Percentiles rank a stretch among this genome's conserved stretches.
These are phyloP conservation scores for Flaveria trinervia DNA, from an alignment of 129 eudicot species.

Conservation along the genomic window DNA sequence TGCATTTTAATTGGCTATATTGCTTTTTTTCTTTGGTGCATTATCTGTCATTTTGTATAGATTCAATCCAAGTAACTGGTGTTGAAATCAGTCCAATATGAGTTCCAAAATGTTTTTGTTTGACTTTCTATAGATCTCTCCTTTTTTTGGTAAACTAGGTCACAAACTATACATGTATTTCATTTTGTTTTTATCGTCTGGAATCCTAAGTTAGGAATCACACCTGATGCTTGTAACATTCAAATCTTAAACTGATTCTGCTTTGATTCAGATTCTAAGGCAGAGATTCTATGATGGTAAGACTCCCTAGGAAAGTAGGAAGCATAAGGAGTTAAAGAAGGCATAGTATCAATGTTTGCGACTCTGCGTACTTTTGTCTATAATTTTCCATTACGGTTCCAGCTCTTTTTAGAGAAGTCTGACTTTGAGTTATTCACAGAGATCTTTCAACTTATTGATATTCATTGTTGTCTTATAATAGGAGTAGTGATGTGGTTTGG, in stretches of 20 bases:
- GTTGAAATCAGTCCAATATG: conserved; percentile 5
- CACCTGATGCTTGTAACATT: background rate
- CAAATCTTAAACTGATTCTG: conserved; percentile 2
- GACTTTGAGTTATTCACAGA: background rate
- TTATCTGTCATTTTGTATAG: background rate
- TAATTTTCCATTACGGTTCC: background rate
- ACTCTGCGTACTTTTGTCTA: background rate
- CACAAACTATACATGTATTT: background rate
- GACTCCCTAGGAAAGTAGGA: background rate
- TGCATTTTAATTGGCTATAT: background rate
- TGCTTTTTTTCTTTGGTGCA: background rate
- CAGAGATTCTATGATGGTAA: background rate
- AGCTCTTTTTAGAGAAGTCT: background rate
- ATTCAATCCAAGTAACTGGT: conserved; percentile 1
- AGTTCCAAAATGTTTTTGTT: background rate
- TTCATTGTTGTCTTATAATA: background rate
- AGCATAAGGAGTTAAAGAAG: background rate
- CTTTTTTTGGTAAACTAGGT: background rate
- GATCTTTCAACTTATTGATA: background rate
- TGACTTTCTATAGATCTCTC: background rate
- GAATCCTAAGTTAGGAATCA: background rate
- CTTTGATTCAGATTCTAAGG: background rate
- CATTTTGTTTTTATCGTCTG: no score
- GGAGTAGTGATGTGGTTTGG: no score
- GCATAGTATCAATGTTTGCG: background rate